Evolutionary conservation across 352 stramenopile species (phyloP).

Genomic region (Aphanomyces astaci): DNA sequence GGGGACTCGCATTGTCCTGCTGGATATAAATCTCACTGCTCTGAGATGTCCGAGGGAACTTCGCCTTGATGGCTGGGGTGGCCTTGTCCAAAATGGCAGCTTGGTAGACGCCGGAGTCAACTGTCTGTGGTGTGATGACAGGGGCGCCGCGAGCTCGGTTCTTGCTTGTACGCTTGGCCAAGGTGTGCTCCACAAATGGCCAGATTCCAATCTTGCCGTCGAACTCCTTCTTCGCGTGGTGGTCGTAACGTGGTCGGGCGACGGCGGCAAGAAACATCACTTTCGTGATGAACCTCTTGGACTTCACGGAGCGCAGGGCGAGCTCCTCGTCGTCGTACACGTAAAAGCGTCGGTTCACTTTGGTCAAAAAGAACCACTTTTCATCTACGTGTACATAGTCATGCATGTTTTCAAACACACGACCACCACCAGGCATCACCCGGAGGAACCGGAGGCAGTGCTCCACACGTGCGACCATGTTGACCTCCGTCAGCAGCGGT

Average conservation of each 20-base stretch:
- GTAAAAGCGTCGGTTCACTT: not conserved
- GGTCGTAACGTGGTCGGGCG: not conserved
- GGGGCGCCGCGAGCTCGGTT: not conserved
- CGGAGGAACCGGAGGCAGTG: not conserved
- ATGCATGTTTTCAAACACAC: not conserved
- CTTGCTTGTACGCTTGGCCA: not conserved
- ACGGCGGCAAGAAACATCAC: not conserved
- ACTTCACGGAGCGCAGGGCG: not conserved
- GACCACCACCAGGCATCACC: not conserved
- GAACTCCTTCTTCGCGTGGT: not conserved
- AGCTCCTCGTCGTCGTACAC: constrained; percentile 3
- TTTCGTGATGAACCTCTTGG: constrained; percentile 6
- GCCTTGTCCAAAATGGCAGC: not conserved
- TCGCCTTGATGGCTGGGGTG: not conserved
- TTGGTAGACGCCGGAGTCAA: not conserved
- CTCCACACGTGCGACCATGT: not conserved
- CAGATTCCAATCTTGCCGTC: not conserved
- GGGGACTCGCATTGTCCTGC: not conserved
- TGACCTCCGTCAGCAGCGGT: not conserved
- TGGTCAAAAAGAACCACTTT: constrained; percentile 9
- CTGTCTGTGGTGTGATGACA: not conserved
- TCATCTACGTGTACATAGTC: not conserved
- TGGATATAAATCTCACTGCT: not conserved
- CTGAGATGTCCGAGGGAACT: not conserved
- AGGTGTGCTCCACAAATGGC: not conserved